Percentiles rank a stretch among this genome's conserved stretches.
phyloP scores from a whole-genome alignment of 164 flowering plant genomes.

The Piper betle region DNA sequence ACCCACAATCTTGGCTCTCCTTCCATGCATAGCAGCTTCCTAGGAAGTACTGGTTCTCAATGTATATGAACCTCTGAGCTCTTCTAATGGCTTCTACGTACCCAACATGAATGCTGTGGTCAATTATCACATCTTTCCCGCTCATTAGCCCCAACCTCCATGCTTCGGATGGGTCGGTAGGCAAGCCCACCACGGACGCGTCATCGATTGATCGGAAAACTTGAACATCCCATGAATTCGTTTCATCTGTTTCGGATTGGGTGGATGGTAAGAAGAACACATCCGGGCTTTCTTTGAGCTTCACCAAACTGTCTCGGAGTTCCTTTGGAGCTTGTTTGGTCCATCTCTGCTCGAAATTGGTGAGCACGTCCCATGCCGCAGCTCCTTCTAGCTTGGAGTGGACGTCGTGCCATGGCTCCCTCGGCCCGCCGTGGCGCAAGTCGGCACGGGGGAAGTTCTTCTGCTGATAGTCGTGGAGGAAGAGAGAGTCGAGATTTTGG shows the following conservation, averaged over 20 bases:
- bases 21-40: slow-evolving; percentile 87
- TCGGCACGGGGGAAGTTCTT: slow-evolving; percentile 48
- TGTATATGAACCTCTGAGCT: slow-evolving; percentile 78
- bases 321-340: slow-evolving; percentile 29
- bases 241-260: slow-evolving; percentile 9
- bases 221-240: slow-evolving; percentile 52
- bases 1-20: slow-evolving; percentile 45
- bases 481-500: slow-evolving; percentile 37
- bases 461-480: slow-evolving; percentile 70
- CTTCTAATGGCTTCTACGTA: slow-evolving; percentile 76
- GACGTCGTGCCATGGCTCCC: slow-evolving; percentile 90
- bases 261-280: slow-evolving; percentile 25
- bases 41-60: slow-evolving; percentile 86
- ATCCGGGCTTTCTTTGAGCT: slow-evolving; percentile 26
- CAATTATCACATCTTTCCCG: slow-evolving; percentile 14
- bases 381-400: slow-evolving; percentile 73
- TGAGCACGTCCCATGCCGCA: slow-evolving; percentile 69
- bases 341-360: slow-evolving; percentile 91
- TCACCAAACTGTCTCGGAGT: neutral
- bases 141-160: neutral
- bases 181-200: slow-evolving; percentile 33
- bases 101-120: slow-evolving; percentile 74
- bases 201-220: slow-evolving; percentile 74
- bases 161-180: slow-evolving; percentile 9
- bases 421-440: slow-evolving; percentile 73